Base-by-base conservation (phyloP, 192 early-diverging fungal genomes). In the Backusella morwellensis region DNA sequence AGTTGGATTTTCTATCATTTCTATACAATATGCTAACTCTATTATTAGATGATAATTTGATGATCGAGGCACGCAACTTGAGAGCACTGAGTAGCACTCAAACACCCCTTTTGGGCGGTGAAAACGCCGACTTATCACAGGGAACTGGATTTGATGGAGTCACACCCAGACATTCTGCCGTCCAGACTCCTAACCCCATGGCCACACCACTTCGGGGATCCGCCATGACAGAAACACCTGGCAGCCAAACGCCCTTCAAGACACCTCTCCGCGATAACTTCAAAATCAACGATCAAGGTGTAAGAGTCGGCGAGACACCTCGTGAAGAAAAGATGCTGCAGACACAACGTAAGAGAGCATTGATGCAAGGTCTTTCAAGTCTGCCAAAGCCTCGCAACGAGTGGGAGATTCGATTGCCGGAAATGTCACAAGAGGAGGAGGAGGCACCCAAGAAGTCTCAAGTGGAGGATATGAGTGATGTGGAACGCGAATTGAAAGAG, bases 351-450 rank as follows among this genome's bases (percentile, higher is more conserved):
- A 91, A 91, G 17, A 90, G 93, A 75, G 91, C 92, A 69, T 87
- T 99, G 11, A 78, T 89, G 34, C 87, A 85, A 67, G 87, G 92
- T 38, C 91, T 98, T 29, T 85, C 85, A 4, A 72, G 83, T 32
- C 83, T 99, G 17, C 98, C 98, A 1, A 86, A 88, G 73, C 98
- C 98, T 50, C 93, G 92, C 59, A 98, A 98, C 80, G 95, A 97
- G 75, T 97, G 97, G 82, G 94, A 96, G 72, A 90, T 99, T 72
- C 91, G 94, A 12, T 81, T 97, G 68, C 97, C 97, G 1, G 92
- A 95, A 23, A 68, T 84, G 35, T 73, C 76, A 36, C 79, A 85
- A 23, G 82, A 86, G 7, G 80, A 80, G n/a, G 84, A 78, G n/a
- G 42, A 72, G 29, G 38, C 9, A 12, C 12, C 70, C n/a, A 44